Evolutionary conservation across 2,329 filamentous ascomycete species (phyloP), one percentile per base, ranked within the genome.

Genomic region (Monilinia polystroma): DNA sequence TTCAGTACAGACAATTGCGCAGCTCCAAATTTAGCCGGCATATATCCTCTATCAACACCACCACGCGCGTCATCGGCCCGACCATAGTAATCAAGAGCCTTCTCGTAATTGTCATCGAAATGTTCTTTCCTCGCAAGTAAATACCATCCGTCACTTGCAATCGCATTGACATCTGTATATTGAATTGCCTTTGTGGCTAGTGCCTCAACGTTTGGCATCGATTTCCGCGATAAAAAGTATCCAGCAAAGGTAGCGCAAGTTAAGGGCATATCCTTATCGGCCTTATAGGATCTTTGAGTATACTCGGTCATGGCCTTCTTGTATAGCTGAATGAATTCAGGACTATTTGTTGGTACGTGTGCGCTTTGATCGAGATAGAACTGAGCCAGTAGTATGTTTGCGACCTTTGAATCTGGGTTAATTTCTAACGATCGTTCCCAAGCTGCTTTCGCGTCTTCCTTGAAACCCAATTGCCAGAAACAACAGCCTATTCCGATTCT

Each of bases 121-220:
- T 99, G 95, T 70, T 94, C 92, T 77, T 96, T 97, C 68, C 93
- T 85, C 38, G 93, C 95, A 52, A 98, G 85, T 11, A 98, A 80
- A 78, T 97, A 99, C 93, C 94, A 98, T 47, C 95, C 96, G 76
- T 99, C 96, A 79, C 94, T 97, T 32, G 94, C 94, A 77, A 98
- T 92, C 4, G 93, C 92, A 77, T 97, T 97, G 72, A 98, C 92
- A 76, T 99, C 95, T 2, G 95, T 98, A 74, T 92, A 90, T 75
- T 97, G 92, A 70, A 99, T 97, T 8, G 95, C 93, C 77, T 95
- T 95, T 76, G 93, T 90, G 10, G 94, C 92, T 23, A 99, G 83
- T 26, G 88, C 88, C 72, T 98, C 93, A 12, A 95, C 93, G 68
- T 92, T 93, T 32, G 86, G 80, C 78, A 92, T 90, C 11, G 88